These are phyloP conservation scores for Scenedesmus sp. DNA, from an alignment of 163 green algal species.

Conservation along the genomic window DNA sequence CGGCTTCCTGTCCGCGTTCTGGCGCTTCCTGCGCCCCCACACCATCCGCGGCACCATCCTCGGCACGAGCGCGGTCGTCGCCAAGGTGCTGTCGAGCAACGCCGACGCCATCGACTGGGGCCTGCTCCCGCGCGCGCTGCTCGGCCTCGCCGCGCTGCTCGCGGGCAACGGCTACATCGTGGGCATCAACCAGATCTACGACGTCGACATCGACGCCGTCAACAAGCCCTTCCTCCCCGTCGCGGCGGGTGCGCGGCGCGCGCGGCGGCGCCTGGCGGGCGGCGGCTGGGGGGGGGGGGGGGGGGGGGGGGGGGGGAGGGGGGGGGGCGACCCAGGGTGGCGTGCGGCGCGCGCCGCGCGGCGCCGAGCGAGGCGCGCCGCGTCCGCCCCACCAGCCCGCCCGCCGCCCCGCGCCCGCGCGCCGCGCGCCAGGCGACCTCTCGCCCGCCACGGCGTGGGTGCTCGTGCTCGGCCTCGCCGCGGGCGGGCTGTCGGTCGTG, in stretches of 20 bases:
- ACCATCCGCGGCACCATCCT: slow-evolving; percentile 97
- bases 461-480: slow-evolving; percentile 75
- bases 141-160: slow-evolving; percentile 90
- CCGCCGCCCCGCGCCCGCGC: not conserved
- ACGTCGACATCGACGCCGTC: slow-evolving; percentile 96
- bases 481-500: slow-evolving; percentile 76
- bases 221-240: slow-evolving; percentile 99
- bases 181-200: slow-evolving; percentile 99
- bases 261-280: not conserved
- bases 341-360: too few relatives aligned
- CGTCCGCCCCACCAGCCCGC: not conserved
- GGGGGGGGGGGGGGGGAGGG: too few relatives aligned
- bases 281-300: not conserved
- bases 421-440: slow-evolving; percentile 78
- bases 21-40: slow-evolving; percentile 98
- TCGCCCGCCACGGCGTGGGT: slow-evolving; percentile 76
- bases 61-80: slow-evolving; percentile 83
- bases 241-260: slow-evolving; percentile 70
- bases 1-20: slow-evolving; percentile 80
- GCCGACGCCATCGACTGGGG: slow-evolving; percentile 83
- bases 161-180: slow-evolving; percentile 99
- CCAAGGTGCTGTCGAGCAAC: slow-evolving; percentile 61
- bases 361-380: too few relatives aligned
- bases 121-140: slow-evolving; percentile 81
- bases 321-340: not conserved